Percentiles rank a stretch among this genome's conserved stretches.
Evolutionary conservation across 2,329 filamentous ascomycete genomes (phyloP).

Genomic region (Pseudogymnoascus sp.): DNA sequence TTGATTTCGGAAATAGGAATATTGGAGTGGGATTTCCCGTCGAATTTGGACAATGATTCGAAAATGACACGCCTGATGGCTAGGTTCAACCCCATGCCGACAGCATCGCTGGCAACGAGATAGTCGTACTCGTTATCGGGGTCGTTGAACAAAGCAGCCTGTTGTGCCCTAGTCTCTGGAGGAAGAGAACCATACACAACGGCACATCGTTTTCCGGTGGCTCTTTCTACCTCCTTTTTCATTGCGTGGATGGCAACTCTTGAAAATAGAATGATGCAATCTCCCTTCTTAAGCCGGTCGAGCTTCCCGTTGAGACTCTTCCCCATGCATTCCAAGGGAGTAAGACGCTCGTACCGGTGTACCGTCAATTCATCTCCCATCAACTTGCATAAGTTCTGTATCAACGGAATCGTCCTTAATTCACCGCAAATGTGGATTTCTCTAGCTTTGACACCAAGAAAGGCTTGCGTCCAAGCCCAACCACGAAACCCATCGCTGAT

Average conservation of each 20-base stretch:
- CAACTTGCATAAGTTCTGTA: constrained; percentile 67
- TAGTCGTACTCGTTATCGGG: constrained; percentile 93
- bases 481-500: constrained; percentile 72
- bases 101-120: constrained; percentile 87
- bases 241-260: constrained; percentile 72
- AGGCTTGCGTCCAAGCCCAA: constrained; percentile 88
- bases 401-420: constrained; percentile 68
- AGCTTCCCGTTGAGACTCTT: constrained; percentile 57
- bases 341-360: constrained; percentile 77
- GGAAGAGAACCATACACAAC: constrained; percentile 89
- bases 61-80: constrained; percentile 88
- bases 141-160: constrained; percentile 90
- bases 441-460: constrained; percentile 76
- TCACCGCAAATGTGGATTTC: constrained; percentile 95
- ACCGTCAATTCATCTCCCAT: constrained; percentile 77
- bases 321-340: constrained; percentile 60
- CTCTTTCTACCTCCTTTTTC: constrained; percentile 66
- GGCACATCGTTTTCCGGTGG: constrained; percentile 72
- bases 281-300: constrained; percentile 69
- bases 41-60: constrained; percentile 65
- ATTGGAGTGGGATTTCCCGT: constrained; percentile 38
- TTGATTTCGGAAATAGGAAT: constrained; percentile 75
- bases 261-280: constrained; percentile 83
- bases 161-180: constrained; percentile 84
- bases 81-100: constrained; percentile 94